A percentile compares a stretch with the other conserved stretches of the same genome.
phyloP scores from a whole-genome alignment of 1,139 yeast genomes.

The Magnusiomyces suaveolens region DNA sequence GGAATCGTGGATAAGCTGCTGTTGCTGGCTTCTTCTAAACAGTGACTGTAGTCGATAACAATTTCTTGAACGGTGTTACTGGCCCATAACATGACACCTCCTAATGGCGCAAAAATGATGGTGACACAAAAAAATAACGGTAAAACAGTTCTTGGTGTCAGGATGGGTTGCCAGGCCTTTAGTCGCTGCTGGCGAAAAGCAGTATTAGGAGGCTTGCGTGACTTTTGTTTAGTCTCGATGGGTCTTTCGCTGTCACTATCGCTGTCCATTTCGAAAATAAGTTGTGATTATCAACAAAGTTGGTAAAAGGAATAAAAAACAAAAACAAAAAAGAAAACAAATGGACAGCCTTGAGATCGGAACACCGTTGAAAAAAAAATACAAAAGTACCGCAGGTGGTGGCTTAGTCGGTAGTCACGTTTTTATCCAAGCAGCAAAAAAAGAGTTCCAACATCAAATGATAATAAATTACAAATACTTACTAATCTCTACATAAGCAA shows the following conservation, averaged over 20 bases:
- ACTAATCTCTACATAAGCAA: no score
- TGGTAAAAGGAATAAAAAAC: not conserved
- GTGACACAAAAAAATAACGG: conserved; percentile 72
- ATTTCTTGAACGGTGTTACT: conserved; percentile 69
- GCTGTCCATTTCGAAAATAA: conserved; percentile 26
- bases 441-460: no score
- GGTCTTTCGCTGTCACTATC: conserved; percentile 31
- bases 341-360: no score
- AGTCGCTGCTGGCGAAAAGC: conserved; percentile 41
- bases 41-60: conserved; percentile 69
- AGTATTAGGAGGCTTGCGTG: conserved; percentile 36
- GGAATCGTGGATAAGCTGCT: conserved; percentile 56
- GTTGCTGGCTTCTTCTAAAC: conserved; percentile 49
- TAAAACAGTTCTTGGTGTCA: conserved; percentile 82
- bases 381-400: no score
- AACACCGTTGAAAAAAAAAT: no score
- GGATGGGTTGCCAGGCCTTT: conserved; percentile 59
- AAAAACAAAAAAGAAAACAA: no score
- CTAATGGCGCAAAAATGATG: conserved; percentile 78
- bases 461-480: no score
- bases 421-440: no score
- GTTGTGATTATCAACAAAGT: no score
- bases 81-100: conserved; percentile 83
- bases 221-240: conserved; percentile 27
- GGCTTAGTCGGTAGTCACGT: no score